phyloP scores from a whole-genome alignment of 306 rosid species.

The Cajanus cajan region DNA sequence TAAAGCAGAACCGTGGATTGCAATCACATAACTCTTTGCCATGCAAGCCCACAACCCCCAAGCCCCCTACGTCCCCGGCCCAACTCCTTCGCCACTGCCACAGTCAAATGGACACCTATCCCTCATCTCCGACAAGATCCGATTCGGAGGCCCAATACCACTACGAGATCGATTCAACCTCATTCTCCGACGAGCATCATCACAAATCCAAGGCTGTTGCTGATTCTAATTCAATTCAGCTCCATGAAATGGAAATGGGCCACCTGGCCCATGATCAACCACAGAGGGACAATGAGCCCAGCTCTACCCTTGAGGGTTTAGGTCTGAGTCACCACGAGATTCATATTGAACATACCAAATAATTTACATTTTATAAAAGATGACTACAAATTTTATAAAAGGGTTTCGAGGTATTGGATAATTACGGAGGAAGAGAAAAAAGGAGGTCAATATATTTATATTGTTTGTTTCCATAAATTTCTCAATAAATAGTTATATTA shows the following conservation, averaged over 20 bases:
- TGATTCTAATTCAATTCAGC: not conserved
- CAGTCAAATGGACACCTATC: slow-evolving; percentile 37
- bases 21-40: slow-evolving; percentile 41
- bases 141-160: slow-evolving; percentile 9
- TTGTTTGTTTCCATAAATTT: no score
- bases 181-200: not conserved
- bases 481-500: no score
- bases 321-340: not conserved
- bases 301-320: not conserved
- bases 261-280: not conserved
- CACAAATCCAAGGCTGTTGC: not conserved
- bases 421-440: no score
- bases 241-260: not conserved
- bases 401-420: no score
- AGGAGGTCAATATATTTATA: no score
- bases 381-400: not conserved
- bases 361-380: not conserved
- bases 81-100: slow-evolving; percentile 42
- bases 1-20: slow-evolving; percentile 51
- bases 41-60: slow-evolving; percentile 51
- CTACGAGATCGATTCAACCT: not conserved
- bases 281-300: not conserved
- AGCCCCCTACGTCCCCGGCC: slow-evolving; percentile 42
- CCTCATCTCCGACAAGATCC: slow-evolving; percentile 36
- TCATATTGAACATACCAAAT: not conserved